Percentiles rank a stretch among this genome's conserved stretches.
These are phyloP conservation scores for Leccinum disarticulatum DNA, from an alignment of 768 basidiomycete genomes.

Conservation along the genomic window DNA sequence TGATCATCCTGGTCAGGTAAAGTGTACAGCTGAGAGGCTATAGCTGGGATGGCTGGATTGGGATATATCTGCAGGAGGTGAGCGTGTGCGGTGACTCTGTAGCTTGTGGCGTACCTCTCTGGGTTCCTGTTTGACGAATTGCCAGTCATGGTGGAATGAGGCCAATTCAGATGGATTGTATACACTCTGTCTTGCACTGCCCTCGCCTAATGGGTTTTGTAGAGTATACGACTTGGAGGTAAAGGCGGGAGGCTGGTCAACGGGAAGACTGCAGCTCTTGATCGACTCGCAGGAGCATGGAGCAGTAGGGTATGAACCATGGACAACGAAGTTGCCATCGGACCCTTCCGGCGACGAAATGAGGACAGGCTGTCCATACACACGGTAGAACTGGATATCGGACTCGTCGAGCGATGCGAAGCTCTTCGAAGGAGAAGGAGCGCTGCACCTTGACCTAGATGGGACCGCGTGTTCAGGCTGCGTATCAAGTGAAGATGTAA, in stretches of 20 bases:
- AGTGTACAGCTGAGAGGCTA: constrained; percentile 19
- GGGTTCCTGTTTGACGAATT: constrained; percentile 25
- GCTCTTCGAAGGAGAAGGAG: constrained; percentile 34
- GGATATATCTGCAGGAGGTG: constrained; percentile 16
- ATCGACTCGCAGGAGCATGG: constrained; percentile 1
- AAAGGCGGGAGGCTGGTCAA: constrained; percentile 4
- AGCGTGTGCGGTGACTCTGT: constrained; percentile 1
- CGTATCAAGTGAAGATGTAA: neutral
- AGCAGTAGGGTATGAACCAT: constrained; percentile 6
- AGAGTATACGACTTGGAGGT: constrained; percentile 32
- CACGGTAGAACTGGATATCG: constrained; percentile 32
- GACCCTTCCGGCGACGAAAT: constrained; percentile 27
- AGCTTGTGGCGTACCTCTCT: constrained; percentile 21
- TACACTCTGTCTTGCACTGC: neutral
- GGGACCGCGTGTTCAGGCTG: constrained; percentile 2
- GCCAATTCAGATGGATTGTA: neutral
- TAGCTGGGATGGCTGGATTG: constrained; percentile 13
- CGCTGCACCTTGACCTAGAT: constrained; percentile 31
- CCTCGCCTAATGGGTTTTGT: constrained; percentile 28
- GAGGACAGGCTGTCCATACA: constrained; percentile 34
- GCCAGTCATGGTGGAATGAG: constrained; percentile 19
- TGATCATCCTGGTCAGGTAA: constrained; percentile 17
- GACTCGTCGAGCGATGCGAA: constrained; percentile 32
- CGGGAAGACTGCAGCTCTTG: constrained; percentile 5
- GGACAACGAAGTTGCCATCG: constrained; percentile 19